Conservation (phyloP, 768 basidiomycete genomes). For the Psilocybe sp. region DNA sequence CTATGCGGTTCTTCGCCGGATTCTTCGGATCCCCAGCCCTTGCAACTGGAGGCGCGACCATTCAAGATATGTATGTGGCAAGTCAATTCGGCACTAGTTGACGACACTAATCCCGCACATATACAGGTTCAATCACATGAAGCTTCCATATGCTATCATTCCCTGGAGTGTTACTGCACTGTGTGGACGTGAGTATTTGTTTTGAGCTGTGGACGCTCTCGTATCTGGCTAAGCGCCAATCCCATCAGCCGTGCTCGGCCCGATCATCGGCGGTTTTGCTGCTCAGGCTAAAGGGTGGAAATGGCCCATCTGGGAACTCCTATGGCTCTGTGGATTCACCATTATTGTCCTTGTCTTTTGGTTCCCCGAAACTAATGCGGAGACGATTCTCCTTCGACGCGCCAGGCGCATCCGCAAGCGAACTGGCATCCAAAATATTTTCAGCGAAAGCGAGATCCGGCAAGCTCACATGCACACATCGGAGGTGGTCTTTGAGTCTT, state of each 20-base stretch:
- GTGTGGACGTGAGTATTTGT: constrained; percentile 1
- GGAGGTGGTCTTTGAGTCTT: neutral
- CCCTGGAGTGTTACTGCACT: constrained; percentile 2
- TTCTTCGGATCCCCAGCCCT: constrained; percentile 2
- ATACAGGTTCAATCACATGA: constrained; percentile 1
- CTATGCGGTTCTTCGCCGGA: constrained; percentile 3
- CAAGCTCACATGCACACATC: neutral
- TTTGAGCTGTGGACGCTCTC: neutral
- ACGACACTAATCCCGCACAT: neutral
- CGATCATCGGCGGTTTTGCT: neutral
- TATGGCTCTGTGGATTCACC: constrained; percentile 1
- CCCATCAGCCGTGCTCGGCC: neutral
- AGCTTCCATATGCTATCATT: constrained; percentile 1
- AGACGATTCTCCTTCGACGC: constrained; percentile 2
- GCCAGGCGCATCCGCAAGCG: neutral
- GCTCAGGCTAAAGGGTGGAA: constrained; percentile 1
- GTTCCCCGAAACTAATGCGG: constrained; percentile 3
- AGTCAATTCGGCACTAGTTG: neutral
- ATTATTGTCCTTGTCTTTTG: constrained; percentile 1
- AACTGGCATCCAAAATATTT: neutral
- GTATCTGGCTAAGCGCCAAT: neutral
- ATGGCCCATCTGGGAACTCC: constrained; percentile 3
- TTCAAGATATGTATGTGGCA: constrained; percentile 3
- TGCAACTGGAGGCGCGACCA: constrained; percentile 3
- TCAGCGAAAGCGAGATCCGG: constrained; percentile 1